Conservation (phyloP, 768 basidiomycete species). For the Serpula lacrymans region DNA sequence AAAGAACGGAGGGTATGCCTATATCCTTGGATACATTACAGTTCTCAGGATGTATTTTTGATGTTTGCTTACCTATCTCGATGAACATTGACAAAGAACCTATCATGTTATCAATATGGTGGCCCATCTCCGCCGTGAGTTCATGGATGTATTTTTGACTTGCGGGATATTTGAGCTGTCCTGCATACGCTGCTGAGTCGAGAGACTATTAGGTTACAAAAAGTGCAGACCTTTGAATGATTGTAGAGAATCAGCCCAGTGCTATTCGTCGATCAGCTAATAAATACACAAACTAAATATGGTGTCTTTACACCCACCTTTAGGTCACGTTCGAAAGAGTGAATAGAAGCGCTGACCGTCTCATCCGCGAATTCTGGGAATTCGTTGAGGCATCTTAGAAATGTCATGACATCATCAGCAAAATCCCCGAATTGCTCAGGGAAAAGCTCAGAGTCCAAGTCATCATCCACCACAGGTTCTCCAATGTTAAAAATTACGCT, state of each 20-base stretch:
- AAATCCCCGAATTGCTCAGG: conserved; percentile 36
- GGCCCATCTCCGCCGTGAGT: conserved; percentile 36
- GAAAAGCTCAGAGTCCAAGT: conserved; percentile 38
- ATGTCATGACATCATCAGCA: conserved; percentile 39
- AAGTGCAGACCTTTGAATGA: conserved; percentile 31
- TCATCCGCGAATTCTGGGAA: conserved; percentile 46
- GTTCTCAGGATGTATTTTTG: not conserved
- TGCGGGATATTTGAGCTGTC: conserved; percentile 39
- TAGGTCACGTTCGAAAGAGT: conserved; percentile 37
- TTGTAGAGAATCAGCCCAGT: conserved; percentile 42
- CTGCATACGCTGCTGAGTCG: conserved; percentile 14
- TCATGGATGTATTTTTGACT: conserved; percentile 43
- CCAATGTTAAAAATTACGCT: conserved; percentile 44
- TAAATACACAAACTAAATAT: not conserved
- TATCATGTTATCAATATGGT: conserved; percentile 40
- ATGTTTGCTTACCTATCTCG: conserved; percentile 44
- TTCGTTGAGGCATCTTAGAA: conserved; percentile 41
- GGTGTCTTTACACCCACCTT: conserved; percentile 21
- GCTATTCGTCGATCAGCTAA: conserved; percentile 21
- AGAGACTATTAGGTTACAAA: not conserved
- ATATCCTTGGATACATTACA: not conserved
- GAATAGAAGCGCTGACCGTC: conserved; percentile 36
- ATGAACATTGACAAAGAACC: conserved; percentile 38
- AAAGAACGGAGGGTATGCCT: conserved; percentile 42
- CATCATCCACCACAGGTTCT: conserved; percentile 43